Base-by-base conservation (phyloP, 306 rosid genomes). In the Hippophae rhamnoides region DNA sequence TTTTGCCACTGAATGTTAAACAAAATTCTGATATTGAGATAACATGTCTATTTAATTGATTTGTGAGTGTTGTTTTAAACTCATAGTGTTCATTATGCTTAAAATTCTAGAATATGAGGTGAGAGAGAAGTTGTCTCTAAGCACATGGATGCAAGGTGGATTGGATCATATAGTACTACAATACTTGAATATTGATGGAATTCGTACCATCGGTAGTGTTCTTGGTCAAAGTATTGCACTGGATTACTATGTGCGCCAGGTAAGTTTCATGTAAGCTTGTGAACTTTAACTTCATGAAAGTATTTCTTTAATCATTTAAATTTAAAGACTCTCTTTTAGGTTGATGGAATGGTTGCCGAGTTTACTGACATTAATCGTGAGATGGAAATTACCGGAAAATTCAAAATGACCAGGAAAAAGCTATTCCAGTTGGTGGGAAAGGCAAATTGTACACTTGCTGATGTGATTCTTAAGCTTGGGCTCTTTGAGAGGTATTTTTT, bases 171-270 rank as follows among this genome's bases (percentile, higher is more conserved):
- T 92, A 76, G 88, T 84, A 88, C 75, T 92, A 74, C 99, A 92
- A 80, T 84, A 83, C 73, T 68, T 92, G 82, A 86, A 81, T 64
- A 75, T 69, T 64, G 99, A 92, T 75, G 96, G 96, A 47, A 92
- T 92, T 67, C 95, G 96, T 62, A 92, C 93, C 56, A 88, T 92
- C 61, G 96, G 99, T 50, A 87, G 95, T 52, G 96, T 88, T 68
- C 86, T 92, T 54, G 99, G 99, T 52, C 99, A 92, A 81, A 92
- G 99, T 76, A 92, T 92, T 64, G 99, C 99, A 43, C 94, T 92
- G 66, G 99, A 88, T 81, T 92, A 88, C 79, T 92, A 92, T 43
- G 96, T 86, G 6, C 82, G 99, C 48, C 99, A 92, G 96, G 99
- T 86, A 82, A 60, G 63, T 41, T 78, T 54, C 44, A 7, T 46